Base-by-base conservation (phyloP, 257 asterid species). In the Nicotiana sylvestris region DNA sequence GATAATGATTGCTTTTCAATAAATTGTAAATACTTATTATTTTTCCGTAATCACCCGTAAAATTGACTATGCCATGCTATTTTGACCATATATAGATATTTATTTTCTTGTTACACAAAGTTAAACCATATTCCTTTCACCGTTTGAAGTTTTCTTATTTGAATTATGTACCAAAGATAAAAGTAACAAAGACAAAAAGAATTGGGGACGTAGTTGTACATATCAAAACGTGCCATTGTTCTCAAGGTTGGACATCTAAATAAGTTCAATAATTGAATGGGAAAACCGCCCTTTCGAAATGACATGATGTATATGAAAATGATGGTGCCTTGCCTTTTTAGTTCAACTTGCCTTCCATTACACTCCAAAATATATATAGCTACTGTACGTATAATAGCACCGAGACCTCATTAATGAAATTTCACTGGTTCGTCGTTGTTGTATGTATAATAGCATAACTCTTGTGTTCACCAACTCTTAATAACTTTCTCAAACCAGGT, bases 231-330 rank as follows among this genome's bases (percentile, higher is more conserved):
- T 76, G 64, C 0, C 80, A 76, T 49, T 6, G 53, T 76, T 51
- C 29, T 76, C 37, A 27, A 13, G 43, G 78, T 76, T 27, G 15
- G 64, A 76, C 61, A 51, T 76, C 46, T 76, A 61, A 76, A 72
- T 43, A 43, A 51, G 64, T 16, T 27, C 64, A 76, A 76, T 76
- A 76, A 76, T 76, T 76, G 65, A 76, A 76, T 49, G 30, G 46
- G 29, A 76, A 46, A 76, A 76, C 80, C 80, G 80, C 80, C 64
- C 80, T 76, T 27, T 51, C 46, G 64, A 76, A 29, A 76, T 51
- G 64, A 13, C 46, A 76, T 76, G 64, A 76, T 76, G 80, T 51
- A 25, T 8, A 29, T 51, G 80, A 51, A 49, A 76, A 76, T 76
- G 80, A 76, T 51, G 29, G 16, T 51, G 46, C 64, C 46, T 51